Base-by-base conservation (phyloP, 106 monocot genomes). In the Alisma plantagoaquatica region DNA sequence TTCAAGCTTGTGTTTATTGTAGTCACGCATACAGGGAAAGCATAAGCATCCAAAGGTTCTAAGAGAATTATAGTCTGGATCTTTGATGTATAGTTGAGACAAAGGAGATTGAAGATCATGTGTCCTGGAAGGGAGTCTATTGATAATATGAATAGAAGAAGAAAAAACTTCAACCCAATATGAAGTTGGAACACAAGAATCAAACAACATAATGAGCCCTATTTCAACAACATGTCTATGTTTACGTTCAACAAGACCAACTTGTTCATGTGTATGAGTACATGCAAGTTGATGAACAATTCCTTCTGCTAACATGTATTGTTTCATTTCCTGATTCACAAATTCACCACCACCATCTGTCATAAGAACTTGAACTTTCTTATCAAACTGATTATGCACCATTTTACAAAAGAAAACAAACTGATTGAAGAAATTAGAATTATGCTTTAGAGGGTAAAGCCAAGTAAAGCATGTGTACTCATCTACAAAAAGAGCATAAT, bases 401-500 rank as follows among this genome's bases (percentile, higher is more conserved):
- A 2, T 4, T 2, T 7, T 7, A 4, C 33, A 1, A 54, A 54
- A 54, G 2, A 12, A 2, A 4, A 20, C 4, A 21, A 57, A 57
- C 14, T 38, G 8, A 41, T 11, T 1, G 6, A 0, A 2, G 43
- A 3, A 16, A 23, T 41, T 42, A 32, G 35, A 38, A 17, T 41
- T 57, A 3, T 22, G 2, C 4, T 23, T 24, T 3, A 57, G 0
- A 3, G 35, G 57, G 27, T 42, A 23, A 10, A 41, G 17, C 57
- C 32, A 54, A 2, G 32, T 32, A 33, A 12, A 54, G 3, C 29
- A n/a, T 10, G 19, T 8, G 15, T 15, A 31, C 2, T 54, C 54
- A 54, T 54, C 54, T 32, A 54, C 1, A 31, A 54, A 54, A 1
- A 4, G 11, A 7, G 27, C 54, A 54, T 54, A n/a, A 54, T 10